Evolutionary conservation across 768 basidiomycete species (phyloP).

Genomic region (Agaricus sinodeliciosus): DNA sequence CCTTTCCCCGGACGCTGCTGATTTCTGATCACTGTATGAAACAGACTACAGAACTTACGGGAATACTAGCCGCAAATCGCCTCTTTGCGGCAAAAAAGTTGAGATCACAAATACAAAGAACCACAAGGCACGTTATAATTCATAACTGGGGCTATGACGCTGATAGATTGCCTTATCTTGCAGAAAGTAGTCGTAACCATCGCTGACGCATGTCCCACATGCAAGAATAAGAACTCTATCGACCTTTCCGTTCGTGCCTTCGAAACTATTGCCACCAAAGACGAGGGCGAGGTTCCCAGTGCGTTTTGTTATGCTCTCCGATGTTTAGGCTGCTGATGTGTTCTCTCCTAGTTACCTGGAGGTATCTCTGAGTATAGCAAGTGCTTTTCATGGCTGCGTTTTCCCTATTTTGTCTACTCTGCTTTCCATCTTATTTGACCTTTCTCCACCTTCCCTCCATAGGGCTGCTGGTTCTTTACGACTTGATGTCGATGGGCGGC

Average conservation of each 20-base stretch:
- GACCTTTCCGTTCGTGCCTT: constrained; percentile 73
- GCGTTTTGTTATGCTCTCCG: constrained; percentile 19
- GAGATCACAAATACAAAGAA: constrained; percentile 55
- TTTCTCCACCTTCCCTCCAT: constrained; percentile 19
- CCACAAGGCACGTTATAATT: constrained; percentile 31
- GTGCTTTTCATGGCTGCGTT: constrained; percentile 19
- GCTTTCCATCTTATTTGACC: constrained; percentile 31
- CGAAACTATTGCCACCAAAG: constrained; percentile 39
- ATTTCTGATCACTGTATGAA: constrained; percentile 6
- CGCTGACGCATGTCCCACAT: constrained; percentile 81
- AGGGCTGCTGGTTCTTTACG: not conserved
- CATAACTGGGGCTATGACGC: not conserved
- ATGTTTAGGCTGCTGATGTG: constrained; percentile 9
- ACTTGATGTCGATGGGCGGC: constrained; percentile 11
- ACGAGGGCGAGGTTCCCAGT: constrained; percentile 55
- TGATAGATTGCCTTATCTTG: constrained; percentile 5
- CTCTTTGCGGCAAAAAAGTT: constrained; percentile 62
- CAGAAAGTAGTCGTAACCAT: constrained; percentile 54
- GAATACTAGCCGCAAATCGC: constrained; percentile 35
- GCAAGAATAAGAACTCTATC: constrained; percentile 57
- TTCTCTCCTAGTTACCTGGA: constrained; percentile 29
- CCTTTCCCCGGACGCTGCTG: not conserved
- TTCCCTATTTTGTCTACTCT: constrained; percentile 6
- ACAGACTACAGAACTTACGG: constrained; percentile 50
- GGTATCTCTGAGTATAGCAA: constrained; percentile 28